Percentiles rank a stretch among this genome's conserved stretches.
Conservation (phyloP, 371 early-diverging fungal genomes). For the Syncephalis plumigaleata region DNA sequence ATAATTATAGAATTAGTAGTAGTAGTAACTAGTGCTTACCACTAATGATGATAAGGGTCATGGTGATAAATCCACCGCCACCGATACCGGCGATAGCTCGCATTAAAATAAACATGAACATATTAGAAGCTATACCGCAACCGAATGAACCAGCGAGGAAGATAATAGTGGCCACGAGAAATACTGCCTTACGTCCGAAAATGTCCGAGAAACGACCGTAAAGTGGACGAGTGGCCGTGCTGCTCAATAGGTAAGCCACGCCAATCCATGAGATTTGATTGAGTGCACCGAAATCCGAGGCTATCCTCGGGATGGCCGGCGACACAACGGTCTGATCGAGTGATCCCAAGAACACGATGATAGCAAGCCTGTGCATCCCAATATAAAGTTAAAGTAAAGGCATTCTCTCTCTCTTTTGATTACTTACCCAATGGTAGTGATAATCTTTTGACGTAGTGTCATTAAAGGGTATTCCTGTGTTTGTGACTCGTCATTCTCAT, state of each 20-base stretch:
- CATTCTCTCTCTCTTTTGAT: too few species aligned
- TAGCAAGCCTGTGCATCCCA: conserved; percentile 8
- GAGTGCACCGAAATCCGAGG: conserved; percentile 48
- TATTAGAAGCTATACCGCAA: conserved; percentile 30
- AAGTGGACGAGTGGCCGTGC: conserved; percentile 59
- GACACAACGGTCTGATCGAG: conserved; percentile 63
- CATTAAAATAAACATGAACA: conserved; percentile 42
- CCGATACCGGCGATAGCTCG: conserved; percentile 66
- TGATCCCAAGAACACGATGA: conserved; percentile 35
- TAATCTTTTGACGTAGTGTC: too few species aligned
- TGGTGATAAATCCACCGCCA: conserved; percentile 52
- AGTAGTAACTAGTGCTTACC: conserved; percentile 22
- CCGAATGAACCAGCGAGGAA: conserved; percentile 34
- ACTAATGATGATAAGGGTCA: conserved; percentile 50
- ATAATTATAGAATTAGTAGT: conserved; percentile 20
- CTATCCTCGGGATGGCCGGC: conserved; percentile 55
- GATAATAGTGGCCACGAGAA: conserved; percentile 29
- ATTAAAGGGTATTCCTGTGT: too few species aligned
- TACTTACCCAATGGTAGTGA: too few species aligned
- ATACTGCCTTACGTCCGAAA: conserved; percentile 42
- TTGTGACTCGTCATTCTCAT: too few species aligned
- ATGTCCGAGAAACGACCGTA: conserved; percentile 38
- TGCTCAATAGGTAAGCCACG: conserved; percentile 53
- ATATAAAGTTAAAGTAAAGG: conserved; percentile 21
- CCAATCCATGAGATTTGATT: conserved; percentile 51